Base-by-base conservation (phyloP, 306 rosid species). In the Fragaria vesca region DNA sequence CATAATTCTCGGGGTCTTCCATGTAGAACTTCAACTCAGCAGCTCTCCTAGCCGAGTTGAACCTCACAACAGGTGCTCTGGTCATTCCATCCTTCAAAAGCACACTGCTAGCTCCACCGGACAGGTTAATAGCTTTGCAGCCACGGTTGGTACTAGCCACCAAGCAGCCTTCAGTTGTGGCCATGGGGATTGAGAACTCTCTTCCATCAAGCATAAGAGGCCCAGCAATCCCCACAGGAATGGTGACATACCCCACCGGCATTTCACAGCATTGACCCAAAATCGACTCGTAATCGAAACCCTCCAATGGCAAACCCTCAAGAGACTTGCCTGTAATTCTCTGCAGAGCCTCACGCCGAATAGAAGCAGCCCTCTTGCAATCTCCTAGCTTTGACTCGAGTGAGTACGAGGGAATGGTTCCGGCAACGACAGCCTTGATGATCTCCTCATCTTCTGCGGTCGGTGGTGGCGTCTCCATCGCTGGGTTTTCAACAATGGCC, bases 221-320 rank as follows among this genome's bases (percentile, higher is more conserved):
- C 3, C 98, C 98, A 0, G 95, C 97, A 13, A 94, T 89, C 8
- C 98, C 98, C 13, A 94, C 97, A 5, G 98, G 98, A 77, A 94
- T 87, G 79, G 91, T 97, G 1, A 94, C 71, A 21, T 81, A 92
- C 5, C 98, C 98, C 5, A 94, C 74, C 18, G 98, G 97, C 97
- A 92, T 90, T 79, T 94, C 98, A 15, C 97, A 94, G 84, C 98
- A 94, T 91, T 94, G 97, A 1, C 97, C 98, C 71, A 92, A 62
- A 20, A 94, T 90, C 4, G 98, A 83, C 0, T 79, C 92, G 48
- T 92, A 94, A 73, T 94, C 87, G 43, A 92, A 91, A 5, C 94
- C 94, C 24, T 90, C 95, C 17, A 88, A 47, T 0, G 98, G 97
- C 17, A 94, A 63, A 12, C 91, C 97, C 1, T 72, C 24, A 0